A percentile compares a stretch with the other conserved stretches of the same genome.
Evolutionary conservation across 306 rosid genomes (phyloP).

Genomic region (Quercus rubra): DNA sequence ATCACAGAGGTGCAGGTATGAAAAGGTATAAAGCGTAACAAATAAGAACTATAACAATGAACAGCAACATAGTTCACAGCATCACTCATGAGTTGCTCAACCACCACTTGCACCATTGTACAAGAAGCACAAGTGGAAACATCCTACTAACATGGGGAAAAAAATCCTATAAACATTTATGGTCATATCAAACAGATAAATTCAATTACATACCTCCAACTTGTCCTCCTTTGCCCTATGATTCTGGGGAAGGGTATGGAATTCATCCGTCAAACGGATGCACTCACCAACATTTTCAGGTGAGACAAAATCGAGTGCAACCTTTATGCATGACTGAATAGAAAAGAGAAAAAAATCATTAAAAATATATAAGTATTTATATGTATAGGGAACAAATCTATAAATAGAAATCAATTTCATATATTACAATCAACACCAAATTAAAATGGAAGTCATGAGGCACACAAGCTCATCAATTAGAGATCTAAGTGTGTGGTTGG

Average conservation of each 20-base stretch:
- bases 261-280: constrained; percentile 66
- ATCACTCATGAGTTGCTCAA: not conserved
- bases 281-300: constrained; percentile 85
- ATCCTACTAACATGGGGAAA: not conserved
- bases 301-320: constrained; percentile 85
- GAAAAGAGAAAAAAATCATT: not conserved
- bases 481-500: too few species aligned
- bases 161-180: too few species aligned
- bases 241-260: constrained; percentile 65
- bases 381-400: not conserved
- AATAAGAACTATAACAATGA: not conserved
- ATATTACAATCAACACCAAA: not conserved
- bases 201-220: constrained; percentile 50
- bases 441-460: too few species aligned
- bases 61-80: not conserved
- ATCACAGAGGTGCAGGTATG: not conserved
- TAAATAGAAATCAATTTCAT: not conserved
- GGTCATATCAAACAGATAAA: not conserved
- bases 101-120: not conserved
- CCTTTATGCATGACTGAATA: constrained; percentile 82
- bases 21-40: not conserved
- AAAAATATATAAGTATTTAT: not conserved
- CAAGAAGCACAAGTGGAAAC: not conserved
- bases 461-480: too few species aligned
- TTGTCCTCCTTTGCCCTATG: constrained; percentile 73